These are phyloP conservation scores for Fraxinus americana DNA, from an alignment of 257 asterid species.

Conservation along the genomic window DNA sequence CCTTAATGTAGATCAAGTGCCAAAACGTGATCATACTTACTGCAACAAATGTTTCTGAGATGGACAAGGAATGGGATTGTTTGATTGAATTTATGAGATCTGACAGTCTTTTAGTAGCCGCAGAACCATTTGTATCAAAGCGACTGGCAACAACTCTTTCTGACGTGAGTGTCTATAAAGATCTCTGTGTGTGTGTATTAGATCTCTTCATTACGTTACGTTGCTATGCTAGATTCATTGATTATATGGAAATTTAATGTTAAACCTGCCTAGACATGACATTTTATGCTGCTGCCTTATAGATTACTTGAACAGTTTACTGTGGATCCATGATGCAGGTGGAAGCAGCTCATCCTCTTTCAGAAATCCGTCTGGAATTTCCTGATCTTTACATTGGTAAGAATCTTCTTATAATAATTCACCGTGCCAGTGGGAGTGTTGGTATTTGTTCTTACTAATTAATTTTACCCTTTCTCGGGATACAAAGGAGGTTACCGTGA, in stretches of 20 bases:
- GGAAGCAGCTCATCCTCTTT: slow-evolving; percentile 72
- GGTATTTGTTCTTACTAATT: slow-evolving; percentile 1
- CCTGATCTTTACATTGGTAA: slow-evolving; percentile 77
- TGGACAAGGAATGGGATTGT: slow-evolving; percentile 74
- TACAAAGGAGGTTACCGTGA: slow-evolving; percentile 62
- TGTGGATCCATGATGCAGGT: slow-evolving; percentile 48
- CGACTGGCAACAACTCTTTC: slow-evolving; percentile 50
- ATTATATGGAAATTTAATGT: no score
- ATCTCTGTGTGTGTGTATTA: no score
- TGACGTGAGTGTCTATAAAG: slow-evolving; percentile 53
- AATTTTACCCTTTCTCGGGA: slow-evolving; percentile 20
- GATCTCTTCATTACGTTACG: no score
- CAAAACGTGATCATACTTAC: slow-evolving; percentile 72
- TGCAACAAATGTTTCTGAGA: slow-evolving; percentile 68
- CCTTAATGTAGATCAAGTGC: slow-evolving; percentile 70
- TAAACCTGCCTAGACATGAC: background rate
- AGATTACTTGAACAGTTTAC: background rate
- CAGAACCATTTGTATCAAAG: slow-evolving; percentile 62
- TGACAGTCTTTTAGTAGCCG: slow-evolving; percentile 36
- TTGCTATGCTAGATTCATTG: background rate
- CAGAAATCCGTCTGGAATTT: slow-evolving; percentile 56
- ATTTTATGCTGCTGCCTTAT: background rate
- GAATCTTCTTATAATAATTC: slow-evolving; percentile 15
- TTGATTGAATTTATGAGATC: slow-evolving; percentile 54
- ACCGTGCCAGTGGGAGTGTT: background rate